Evolutionary conservation across 768 basidiomycete genomes (phyloP), one percentile per base, ranked within the genome.

Genomic region (Suillus placidus): DNA sequence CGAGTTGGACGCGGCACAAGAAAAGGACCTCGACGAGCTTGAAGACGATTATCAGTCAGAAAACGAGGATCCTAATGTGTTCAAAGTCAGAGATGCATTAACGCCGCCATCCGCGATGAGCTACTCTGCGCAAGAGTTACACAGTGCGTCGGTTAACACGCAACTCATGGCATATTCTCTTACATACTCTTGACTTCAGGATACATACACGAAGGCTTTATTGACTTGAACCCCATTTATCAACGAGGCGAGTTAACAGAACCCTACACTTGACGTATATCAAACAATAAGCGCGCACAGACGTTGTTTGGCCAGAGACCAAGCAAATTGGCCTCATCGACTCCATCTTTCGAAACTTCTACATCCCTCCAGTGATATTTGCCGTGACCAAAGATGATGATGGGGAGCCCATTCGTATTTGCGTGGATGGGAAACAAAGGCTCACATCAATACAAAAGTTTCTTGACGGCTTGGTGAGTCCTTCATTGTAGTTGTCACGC

Each of bases 141-240:
- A 87, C 69, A 67, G 86, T 87, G 63, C 68, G 82, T 60, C 40
- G 18, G 58, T 18, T 20, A 42, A 32, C 26, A 38, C 35, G 13
- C 14, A 42, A 60, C 10, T 60, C 40, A 7, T 60, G 58, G 26
- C 26, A 20, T 30, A 13, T 23, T 30, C 40, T 40, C 57, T 60
- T 42, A 60, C 40, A 60, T 30, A 42, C 38, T 32, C 9, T 60
- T 30, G 38, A 30, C 26, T 30, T 42, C 52, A 37, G 34, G 52
- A 42, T 63, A 91, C 40, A 90, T 92, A 64, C 90, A 91, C 72
- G 84, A 89, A 42, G 89, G 90, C 6, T 77, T 76, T 0, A 89
- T 93, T 62, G 89, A 93, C 72, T 77, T 93, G 32, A 84, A 87
- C 61, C 91, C 92, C 0, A 77, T 85, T 23, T 92, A 92, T 72